Evolutionary conservation across 768 basidiomycete species (phyloP).

Genomic region (Leccinum variicolor): DNA sequence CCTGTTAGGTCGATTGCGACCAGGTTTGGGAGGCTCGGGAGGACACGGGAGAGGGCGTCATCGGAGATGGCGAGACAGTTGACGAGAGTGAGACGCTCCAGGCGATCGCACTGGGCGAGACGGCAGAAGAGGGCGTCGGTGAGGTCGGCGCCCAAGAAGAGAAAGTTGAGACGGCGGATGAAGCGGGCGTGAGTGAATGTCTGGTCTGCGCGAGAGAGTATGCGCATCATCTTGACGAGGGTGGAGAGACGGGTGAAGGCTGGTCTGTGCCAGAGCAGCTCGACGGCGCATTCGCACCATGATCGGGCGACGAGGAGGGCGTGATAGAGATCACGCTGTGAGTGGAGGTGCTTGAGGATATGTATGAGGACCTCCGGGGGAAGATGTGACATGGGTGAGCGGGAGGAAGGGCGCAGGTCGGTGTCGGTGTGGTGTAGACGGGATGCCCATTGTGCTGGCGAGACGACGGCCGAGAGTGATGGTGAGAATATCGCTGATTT

Average conservation of each 20-base stretch:
- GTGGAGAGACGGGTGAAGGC: conserved; percentile 64
- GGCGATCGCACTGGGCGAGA: conserved; percentile 69
- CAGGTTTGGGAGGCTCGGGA: conserved; percentile 70
- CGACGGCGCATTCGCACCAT: conserved; percentile 96
- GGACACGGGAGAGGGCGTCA: conserved; percentile 56
- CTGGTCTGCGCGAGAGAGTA: conserved; percentile 60
- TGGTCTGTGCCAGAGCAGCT: conserved; percentile 93
- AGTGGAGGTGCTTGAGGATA: conserved; percentile 81
- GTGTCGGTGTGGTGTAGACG: conserved; percentile 33
- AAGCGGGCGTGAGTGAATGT: conserved; percentile 88
- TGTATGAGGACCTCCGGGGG: conserved; percentile 93
- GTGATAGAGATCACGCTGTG: conserved; percentile 67
- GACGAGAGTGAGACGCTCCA: conserved; percentile 87
- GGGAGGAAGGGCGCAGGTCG: conserved; percentile 27
- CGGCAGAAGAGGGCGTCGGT: conserved; percentile 70
- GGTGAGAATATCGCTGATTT: conserved; percentile 41
- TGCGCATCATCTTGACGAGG: conserved; percentile 73
- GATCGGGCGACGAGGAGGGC: conserved; percentile 79
- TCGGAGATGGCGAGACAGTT: conserved; percentile 70
- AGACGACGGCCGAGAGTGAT: conserved; percentile 39
- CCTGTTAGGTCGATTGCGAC: conserved; percentile 84
- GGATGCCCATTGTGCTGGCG: conserved; percentile 65
- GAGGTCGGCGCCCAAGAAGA: conserved; percentile 64
- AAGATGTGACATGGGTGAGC: conserved; percentile 61
- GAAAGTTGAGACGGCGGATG: conserved; percentile 89